Evolutionary conservation across 495 filamentous ascomycete genomes (phyloP).

Genomic region (Podospora comata): DNA sequence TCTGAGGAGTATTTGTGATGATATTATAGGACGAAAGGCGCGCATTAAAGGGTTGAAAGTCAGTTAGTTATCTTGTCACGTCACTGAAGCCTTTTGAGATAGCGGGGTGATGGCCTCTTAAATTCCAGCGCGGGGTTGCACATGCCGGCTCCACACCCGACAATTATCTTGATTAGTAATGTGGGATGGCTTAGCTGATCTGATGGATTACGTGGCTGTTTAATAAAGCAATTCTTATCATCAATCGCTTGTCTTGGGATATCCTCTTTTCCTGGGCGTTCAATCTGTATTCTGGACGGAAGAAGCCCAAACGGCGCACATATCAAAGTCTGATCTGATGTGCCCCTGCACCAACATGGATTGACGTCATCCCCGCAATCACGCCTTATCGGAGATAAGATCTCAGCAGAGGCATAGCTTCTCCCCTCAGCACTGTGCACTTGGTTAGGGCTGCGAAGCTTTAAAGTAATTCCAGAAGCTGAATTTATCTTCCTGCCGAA

Average conservation of each 20-base stretch:
- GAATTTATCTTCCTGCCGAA: too few species aligned
- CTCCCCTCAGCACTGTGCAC: neutral
- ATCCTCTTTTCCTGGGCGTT: neutral
- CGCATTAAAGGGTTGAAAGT: neutral
- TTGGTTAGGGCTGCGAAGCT: neutral
- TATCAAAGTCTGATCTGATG: neutral
- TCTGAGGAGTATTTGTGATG: neutral
- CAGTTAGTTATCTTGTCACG: neutral
- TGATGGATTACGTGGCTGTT: neutral
- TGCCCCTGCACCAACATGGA: neutral
- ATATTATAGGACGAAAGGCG: neutral
- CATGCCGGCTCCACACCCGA: neutral
- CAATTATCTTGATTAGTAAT: neutral
- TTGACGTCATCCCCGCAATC: neutral
- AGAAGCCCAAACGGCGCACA: too few species aligned
- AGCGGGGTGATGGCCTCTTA: neutral
- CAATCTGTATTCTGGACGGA: too few species aligned
- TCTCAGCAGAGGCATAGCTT: too few species aligned
- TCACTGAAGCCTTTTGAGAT: neutral
- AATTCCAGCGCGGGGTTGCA: neutral
- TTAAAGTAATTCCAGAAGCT: too few species aligned
- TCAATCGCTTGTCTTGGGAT: neutral
- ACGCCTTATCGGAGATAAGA: neutral
- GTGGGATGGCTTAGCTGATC: neutral
- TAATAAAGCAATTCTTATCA: neutral